These are phyloP conservation scores for Aschersonia sp. DNA, from an alignment of 2,329 filamentous ascomycete species.

Conservation along the genomic window DNA sequence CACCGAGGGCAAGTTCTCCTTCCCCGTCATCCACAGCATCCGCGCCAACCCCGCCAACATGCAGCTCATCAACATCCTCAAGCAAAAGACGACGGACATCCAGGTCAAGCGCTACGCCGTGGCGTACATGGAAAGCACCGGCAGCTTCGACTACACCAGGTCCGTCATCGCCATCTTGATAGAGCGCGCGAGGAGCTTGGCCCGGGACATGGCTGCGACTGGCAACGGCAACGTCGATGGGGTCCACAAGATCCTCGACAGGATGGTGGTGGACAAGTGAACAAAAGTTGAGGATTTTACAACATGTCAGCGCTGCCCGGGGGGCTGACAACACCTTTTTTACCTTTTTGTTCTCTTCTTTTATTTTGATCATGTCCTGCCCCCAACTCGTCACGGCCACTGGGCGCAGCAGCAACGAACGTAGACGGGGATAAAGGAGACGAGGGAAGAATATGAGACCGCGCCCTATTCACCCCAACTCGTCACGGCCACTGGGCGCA, in stretches of 20 bases:
- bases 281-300: neutral
- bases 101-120: constrained; percentile 89
- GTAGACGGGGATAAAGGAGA: too few relatives aligned
- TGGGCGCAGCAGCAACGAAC: too few relatives aligned
- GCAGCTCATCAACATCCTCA: constrained; percentile 81
- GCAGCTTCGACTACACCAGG: constrained; percentile 77
- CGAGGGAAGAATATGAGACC: too few relatives aligned
- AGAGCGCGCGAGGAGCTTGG: constrained; percentile 45
- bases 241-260: constrained; percentile 54
- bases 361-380: too few relatives aligned
- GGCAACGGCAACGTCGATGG: constrained; percentile 39
- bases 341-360: too few relatives aligned
- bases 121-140: constrained; percentile 76
- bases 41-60: constrained; percentile 58
- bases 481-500: too few relatives aligned
- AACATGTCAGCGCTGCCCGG: too few relatives aligned
- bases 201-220: constrained; percentile 45
- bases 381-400: too few relatives aligned
- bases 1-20: constrained; percentile 94
- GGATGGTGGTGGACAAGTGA: constrained; percentile 30
- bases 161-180: constrained; percentile 50
- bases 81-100: constrained; percentile 73
- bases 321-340: too few relatives aligned
- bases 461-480: too few relatives aligned
- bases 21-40: constrained; percentile 89